phyloP scores from a whole-genome alignment of 2,329 filamentous ascomycete species.

The Penicillium capsulatum region DNA sequence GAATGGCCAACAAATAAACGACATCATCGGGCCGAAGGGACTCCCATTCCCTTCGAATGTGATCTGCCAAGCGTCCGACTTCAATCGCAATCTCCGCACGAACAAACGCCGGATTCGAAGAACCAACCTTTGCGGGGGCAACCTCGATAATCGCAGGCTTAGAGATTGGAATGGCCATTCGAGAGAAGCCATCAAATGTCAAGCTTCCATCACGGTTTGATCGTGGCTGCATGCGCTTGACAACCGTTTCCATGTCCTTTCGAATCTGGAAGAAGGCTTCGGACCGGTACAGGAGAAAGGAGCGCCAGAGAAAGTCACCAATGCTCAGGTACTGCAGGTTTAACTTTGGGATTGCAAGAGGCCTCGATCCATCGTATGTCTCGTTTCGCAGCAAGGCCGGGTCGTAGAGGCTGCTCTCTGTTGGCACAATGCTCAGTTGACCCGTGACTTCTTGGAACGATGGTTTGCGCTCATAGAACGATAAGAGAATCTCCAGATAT shows the following conservation, averaged over 20 bases:
- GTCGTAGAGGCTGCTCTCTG: slow-evolving; percentile 76
- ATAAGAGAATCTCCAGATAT: slow-evolving; percentile 64
- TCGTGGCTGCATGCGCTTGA: slow-evolving; percentile 74
- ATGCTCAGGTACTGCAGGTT: slow-evolving; percentile 94
- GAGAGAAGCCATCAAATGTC: slow-evolving; percentile 77
- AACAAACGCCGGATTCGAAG: slow-evolving; percentile 76
- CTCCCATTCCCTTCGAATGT: slow-evolving; percentile 83
- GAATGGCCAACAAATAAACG: slow-evolving; percentile 77
- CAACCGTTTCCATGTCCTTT: slow-evolving; percentile 78
- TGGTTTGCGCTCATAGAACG: slow-evolving; percentile 68
- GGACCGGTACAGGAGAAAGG: slow-evolving; percentile 79
- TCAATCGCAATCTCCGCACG: slow-evolving; percentile 83
- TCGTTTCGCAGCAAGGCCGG: slow-evolving; percentile 74
- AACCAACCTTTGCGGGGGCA: slow-evolving; percentile 75
- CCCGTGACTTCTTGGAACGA: slow-evolving; percentile 78
- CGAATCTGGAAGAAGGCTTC: slow-evolving; percentile 93
- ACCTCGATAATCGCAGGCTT: slow-evolving; percentile 86
- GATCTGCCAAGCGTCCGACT: slow-evolving; percentile 70
- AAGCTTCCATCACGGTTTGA: slow-evolving; percentile 58
- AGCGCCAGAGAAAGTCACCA: slow-evolving; percentile 95
- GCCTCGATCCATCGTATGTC: slow-evolving; percentile 77
- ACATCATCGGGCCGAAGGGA: slow-evolving; percentile 79
- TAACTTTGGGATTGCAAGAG: slow-evolving; percentile 86
- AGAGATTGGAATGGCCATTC: slow-evolving; percentile 82
- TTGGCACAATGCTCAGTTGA: slow-evolving; percentile 73